phyloP scores from a whole-genome alignment of 1,284 basidiomycete genomes.

The Anthracocystis panici-leucophaei region DNA sequence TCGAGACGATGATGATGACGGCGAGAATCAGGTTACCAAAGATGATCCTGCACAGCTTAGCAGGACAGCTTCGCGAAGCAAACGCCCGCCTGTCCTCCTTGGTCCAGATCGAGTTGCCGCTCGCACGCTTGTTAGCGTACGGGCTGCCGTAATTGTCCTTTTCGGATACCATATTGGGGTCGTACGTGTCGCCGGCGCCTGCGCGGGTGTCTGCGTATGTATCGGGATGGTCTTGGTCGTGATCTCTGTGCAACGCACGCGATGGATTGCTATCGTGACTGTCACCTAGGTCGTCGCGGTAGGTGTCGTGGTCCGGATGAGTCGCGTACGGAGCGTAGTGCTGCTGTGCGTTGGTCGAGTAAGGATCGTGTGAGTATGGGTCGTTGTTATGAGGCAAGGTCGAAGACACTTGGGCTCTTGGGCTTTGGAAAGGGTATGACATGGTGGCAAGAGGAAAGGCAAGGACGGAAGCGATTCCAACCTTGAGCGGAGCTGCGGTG shows the following conservation, averaged over 20 bases:
- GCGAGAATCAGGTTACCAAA: slow-evolving; percentile 59
- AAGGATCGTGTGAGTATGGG: slow-evolving; percentile 32
- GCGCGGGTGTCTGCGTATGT: slow-evolving; percentile 24
- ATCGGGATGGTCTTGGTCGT: slow-evolving; percentile 8
- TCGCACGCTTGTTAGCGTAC: slow-evolving; percentile 38
- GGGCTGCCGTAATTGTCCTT: slow-evolving; percentile 28
- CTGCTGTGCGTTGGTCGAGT: slow-evolving; percentile 11
- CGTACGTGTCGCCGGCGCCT: slow-evolving; percentile 15
- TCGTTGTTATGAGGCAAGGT: slow-evolving; percentile 19
- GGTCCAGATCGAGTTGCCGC: slow-evolving; percentile 64
- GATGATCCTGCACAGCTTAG: slow-evolving; percentile 60
- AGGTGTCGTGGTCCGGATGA: slow-evolving; percentile 11
- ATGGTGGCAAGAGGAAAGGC: slow-evolving; percentile 16
- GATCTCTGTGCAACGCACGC: slow-evolving; percentile 16
- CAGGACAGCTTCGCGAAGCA: slow-evolving; percentile 46
- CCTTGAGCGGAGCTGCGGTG: neutral
- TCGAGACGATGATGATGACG: slow-evolving; percentile 57
- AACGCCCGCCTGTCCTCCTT: slow-evolving; percentile 61
- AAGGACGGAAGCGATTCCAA: neutral
- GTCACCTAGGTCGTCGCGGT: slow-evolving; percentile 25
- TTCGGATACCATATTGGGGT: slow-evolving; percentile 23
- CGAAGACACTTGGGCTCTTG: slow-evolving; percentile 30
- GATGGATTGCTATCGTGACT: slow-evolving; percentile 31
- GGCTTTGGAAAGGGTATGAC: slow-evolving; percentile 53
- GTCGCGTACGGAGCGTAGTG: slow-evolving; percentile 20